Evolutionary conservation across 768 basidiomycete genomes (phyloP).

Genomic region (Boletellus sp.): DNA sequence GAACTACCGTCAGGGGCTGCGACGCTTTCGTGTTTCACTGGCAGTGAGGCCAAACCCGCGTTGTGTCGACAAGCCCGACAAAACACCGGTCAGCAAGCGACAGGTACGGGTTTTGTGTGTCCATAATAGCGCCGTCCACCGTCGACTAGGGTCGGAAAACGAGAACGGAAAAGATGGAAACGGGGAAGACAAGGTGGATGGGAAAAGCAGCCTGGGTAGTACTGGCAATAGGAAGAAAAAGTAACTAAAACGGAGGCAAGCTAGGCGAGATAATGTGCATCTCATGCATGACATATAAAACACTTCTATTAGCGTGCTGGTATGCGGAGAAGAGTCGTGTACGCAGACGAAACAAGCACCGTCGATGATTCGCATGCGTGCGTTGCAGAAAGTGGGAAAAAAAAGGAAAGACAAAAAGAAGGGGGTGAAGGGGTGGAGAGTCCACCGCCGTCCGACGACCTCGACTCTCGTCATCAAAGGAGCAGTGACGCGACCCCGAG

Average conservation of each 20-base stretch:
- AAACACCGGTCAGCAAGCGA: too few relatives aligned
- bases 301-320: constrained; percentile 21
- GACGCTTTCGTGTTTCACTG: too few relatives aligned
- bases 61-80: too few relatives aligned
- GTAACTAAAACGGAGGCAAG: neutral
- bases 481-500: constrained; percentile 24
- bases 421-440: too few relatives aligned
- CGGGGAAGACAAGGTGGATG: neutral
- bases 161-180: neutral
- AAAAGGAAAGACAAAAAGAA: neutral
- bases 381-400: neutral
- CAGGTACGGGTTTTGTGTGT: constrained; percentile 14
- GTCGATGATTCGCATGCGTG: neutral
- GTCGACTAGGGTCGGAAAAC: constrained; percentile 8
- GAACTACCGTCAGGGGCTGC: neutral
- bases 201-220: neutral
- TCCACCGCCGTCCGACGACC: too few relatives aligned
- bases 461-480: constrained; percentile 11
- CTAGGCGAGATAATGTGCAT: neutral
- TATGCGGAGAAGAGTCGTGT: constrained; percentile 11
- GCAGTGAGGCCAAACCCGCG: too few relatives aligned
- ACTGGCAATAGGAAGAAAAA: constrained; percentile 1
- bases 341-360: constrained; percentile 3
- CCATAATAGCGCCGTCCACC: constrained; percentile 20
- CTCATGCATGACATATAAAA: constrained; percentile 7